These are phyloP conservation scores for Juglanconis oblonga DNA, from an alignment of 2,329 filamentous ascomycete genomes.

Conservation along the genomic window DNA sequence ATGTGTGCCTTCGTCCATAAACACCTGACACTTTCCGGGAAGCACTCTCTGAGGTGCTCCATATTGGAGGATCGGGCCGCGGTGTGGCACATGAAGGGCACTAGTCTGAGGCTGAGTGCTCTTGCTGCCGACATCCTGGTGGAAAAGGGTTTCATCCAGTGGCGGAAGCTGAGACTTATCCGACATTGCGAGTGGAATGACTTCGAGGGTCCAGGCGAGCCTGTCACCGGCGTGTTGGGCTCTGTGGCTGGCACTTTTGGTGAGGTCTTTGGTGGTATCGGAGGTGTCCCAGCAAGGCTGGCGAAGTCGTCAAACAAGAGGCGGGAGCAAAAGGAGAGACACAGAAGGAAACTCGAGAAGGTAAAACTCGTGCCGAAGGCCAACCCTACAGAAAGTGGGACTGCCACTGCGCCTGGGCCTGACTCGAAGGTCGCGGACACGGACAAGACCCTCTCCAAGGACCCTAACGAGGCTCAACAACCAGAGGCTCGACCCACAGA, in stretches of 20 bases:
- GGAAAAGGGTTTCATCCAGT: constrained; percentile 57
- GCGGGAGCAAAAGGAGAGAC: constrained; percentile 39
- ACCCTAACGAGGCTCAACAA: background rate
- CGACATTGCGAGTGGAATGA: constrained; percentile 74
- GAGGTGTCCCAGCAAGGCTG: constrained; percentile 60
- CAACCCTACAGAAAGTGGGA: constrained; percentile 20
- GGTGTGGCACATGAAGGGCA: constrained; percentile 63
- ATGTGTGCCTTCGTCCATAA: constrained; percentile 66
- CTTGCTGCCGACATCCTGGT: constrained; percentile 65
- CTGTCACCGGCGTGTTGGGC: constrained; percentile 63
- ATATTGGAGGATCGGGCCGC: constrained; percentile 62
- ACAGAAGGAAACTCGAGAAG: constrained; percentile 19
- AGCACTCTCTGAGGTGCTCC: constrained; percentile 61
- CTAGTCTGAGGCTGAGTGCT: constrained; percentile 57
- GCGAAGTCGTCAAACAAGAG: constrained; percentile 56
- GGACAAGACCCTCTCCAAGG: constrained; percentile 8
- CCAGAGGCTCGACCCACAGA: background rate
- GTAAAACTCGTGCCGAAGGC: constrained; percentile 1
- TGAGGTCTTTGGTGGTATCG: constrained; percentile 60
- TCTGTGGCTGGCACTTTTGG: constrained; percentile 58
- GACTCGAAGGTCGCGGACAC: background rate
- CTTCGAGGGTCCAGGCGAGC: constrained; percentile 72
- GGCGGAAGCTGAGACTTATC: constrained; percentile 61
- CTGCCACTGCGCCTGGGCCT: constrained; percentile 5
- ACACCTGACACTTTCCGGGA: constrained; percentile 50